Conservation (phyloP, 768 basidiomycete species). For the Suillus occidentalis region DNA sequence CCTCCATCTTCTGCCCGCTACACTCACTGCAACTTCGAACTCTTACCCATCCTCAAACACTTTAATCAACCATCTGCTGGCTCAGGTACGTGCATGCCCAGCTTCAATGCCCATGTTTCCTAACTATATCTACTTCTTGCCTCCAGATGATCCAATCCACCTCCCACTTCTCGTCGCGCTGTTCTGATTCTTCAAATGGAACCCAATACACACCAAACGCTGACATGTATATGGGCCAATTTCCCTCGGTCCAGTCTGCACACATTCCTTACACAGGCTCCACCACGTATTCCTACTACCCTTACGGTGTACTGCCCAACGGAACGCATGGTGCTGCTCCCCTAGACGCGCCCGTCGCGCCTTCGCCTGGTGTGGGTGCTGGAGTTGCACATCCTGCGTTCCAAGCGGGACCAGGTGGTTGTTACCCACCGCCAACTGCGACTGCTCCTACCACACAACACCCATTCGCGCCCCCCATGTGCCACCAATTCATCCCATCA, state of each 20-base stretch:
- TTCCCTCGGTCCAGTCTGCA: background rate
- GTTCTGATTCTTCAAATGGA: background rate
- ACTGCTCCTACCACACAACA: no score
- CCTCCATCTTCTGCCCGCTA: background rate
- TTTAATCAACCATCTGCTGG: background rate
- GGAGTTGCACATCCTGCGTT: background rate
- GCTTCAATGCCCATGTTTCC: background rate
- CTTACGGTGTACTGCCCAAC: background rate
- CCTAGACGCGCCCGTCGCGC: background rate
- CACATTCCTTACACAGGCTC: background rate
- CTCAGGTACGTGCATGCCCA: background rate
- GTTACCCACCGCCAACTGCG: no score
- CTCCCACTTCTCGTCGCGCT: no score
- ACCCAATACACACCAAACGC: background rate
- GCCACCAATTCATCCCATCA: background rate
- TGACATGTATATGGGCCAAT: background rate
- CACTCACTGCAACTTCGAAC: background rate
- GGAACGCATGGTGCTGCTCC: background rate
- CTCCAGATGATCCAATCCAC: background rate
- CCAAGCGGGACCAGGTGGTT: background rate
- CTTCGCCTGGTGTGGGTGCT: background rate
- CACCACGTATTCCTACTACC: no score
- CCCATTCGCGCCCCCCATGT: background rate
- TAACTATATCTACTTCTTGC: background rate
- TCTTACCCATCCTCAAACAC: background rate